A percentile compares a stretch with the other conserved stretches of the same genome.
Evolutionary conservation across 305 asterid genomes (phyloP).

Genomic region (Solanum chacoense): DNA sequence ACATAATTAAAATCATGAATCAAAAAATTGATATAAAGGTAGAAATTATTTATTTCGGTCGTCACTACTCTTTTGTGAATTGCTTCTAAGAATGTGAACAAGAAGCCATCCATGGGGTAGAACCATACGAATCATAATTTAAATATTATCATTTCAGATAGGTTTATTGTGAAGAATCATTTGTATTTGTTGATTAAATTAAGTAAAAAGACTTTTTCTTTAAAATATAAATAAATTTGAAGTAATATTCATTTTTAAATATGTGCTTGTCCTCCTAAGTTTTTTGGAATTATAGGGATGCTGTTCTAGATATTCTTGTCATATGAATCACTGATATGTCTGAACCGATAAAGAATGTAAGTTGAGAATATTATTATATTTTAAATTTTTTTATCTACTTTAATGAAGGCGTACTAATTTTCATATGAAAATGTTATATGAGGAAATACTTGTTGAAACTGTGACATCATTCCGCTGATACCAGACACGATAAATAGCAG

Average conservation of each 20-base stretch:
- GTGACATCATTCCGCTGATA: neutral
- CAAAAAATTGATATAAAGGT: neutral
- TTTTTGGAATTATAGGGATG: neutral
- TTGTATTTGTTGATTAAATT: neutral
- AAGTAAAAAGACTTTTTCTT: neutral
- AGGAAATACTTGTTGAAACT: neutral
- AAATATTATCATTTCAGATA: neutral
- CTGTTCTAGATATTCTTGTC: neutral
- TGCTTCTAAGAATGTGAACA: neutral
- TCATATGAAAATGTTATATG: no score
- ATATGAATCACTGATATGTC: neutral
- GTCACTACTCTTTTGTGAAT: neutral
- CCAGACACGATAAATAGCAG: neutral
- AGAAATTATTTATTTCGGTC: neutral
- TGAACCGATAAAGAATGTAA: neutral
- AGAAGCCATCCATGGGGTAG: neutral
- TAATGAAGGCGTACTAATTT: neutral
- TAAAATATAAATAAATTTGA: neutral
- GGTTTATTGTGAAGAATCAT: neutral
- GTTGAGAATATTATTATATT: neutral
- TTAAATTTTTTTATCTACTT: no score
- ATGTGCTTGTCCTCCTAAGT: neutral
- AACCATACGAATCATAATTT: neutral
- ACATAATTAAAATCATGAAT: neutral
- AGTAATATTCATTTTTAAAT: neutral